Conservation (phyloP, 768 basidiomycete genomes). For the Lepiota venenata region DNA sequence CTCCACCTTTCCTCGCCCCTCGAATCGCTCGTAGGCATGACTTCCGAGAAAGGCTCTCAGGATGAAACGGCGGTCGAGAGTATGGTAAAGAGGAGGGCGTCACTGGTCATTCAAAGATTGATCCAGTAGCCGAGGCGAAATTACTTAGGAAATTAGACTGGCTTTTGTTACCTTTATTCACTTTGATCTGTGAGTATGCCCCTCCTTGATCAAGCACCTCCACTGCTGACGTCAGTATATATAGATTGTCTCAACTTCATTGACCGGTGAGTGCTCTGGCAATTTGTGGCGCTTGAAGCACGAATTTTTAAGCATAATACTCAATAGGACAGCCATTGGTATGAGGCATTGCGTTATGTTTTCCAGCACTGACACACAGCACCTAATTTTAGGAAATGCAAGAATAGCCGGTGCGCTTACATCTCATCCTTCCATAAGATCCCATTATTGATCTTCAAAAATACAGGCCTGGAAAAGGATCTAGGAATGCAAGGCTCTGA, state of each 20-base stretch:
- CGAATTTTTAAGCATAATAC: background rate
- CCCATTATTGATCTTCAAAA: background rate
- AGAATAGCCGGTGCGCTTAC: constrained; percentile 19
- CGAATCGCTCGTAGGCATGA: background rate
- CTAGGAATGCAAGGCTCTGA: constrained; percentile 38
- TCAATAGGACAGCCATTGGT: constrained; percentile 16
- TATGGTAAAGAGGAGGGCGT: background rate
- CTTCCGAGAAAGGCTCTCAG: background rate
- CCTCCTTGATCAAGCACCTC: background rate
- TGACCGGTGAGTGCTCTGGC: constrained; percentile 18
- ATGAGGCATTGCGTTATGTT: background rate
- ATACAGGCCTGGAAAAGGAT: constrained; percentile 33
- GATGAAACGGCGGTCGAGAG: background rate
- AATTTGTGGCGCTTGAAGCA: background rate
- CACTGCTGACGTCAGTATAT: background rate
- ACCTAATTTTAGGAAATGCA: constrained; percentile 17
- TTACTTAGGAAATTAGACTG: constrained; percentile 34
- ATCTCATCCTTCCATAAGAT: constrained; percentile 1
- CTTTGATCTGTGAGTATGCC: constrained; percentile 32
- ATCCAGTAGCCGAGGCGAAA: constrained; percentile 29
- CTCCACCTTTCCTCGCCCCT: background rate
- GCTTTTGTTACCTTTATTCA: constrained; percentile 33
- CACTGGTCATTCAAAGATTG: constrained; percentile 17
- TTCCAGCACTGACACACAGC: background rate
- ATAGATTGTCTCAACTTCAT: constrained; percentile 36